A percentile compares a stretch with the other conserved stretches of the same genome.
Evolutionary conservation across 257 asterid species (phyloP).

Genomic region (Solanum raphanifolium): DNA sequence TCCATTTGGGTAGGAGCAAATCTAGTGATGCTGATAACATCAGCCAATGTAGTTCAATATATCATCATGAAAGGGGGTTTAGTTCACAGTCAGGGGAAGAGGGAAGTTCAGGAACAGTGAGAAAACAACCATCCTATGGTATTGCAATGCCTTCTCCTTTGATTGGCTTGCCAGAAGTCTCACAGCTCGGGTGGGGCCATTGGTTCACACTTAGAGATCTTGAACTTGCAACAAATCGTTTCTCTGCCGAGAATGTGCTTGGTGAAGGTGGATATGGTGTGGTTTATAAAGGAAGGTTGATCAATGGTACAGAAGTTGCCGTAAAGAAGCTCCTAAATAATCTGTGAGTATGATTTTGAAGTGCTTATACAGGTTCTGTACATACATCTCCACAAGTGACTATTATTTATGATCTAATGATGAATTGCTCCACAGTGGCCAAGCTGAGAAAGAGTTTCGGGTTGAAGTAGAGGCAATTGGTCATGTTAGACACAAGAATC

Average conservation of each 20-base stretch:
- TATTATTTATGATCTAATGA: slow-evolving; percentile 3
- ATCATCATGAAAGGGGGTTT: slow-evolving; percentile 50
- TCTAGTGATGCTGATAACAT: slow-evolving; percentile 73
- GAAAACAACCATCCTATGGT: slow-evolving; percentile 55
- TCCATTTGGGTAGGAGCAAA: slow-evolving; percentile 63
- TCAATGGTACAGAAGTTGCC: slow-evolving; percentile 86
- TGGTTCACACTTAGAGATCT: slow-evolving; percentile 99
- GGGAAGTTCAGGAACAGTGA: slow-evolving; percentile 58
- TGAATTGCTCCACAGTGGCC: slow-evolving; percentile 53
- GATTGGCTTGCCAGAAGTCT: slow-evolving; percentile 80
- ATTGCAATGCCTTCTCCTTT: slow-evolving; percentile 73
- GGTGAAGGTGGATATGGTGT: slow-evolving; percentile 99
- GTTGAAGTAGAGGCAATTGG: slow-evolving; percentile 98
- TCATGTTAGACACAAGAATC: slow-evolving; percentile 93
- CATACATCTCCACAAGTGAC: background rate
- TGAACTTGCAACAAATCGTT: slow-evolving; percentile 69
- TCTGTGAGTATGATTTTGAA: slow-evolving; percentile 49
- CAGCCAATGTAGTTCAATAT: slow-evolving; percentile 73
- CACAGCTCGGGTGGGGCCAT: slow-evolving; percentile 99
- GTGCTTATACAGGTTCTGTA: background rate
- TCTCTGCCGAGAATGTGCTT: slow-evolving; percentile 55
- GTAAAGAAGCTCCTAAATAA: slow-evolving; percentile 92
- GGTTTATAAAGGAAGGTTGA: slow-evolving; percentile 67
- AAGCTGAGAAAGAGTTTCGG: slow-evolving; percentile 93
- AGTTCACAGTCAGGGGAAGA: slow-evolving; percentile 97